Conservation (phyloP, 306 rosid species). For the Pueraria montana region DNA sequence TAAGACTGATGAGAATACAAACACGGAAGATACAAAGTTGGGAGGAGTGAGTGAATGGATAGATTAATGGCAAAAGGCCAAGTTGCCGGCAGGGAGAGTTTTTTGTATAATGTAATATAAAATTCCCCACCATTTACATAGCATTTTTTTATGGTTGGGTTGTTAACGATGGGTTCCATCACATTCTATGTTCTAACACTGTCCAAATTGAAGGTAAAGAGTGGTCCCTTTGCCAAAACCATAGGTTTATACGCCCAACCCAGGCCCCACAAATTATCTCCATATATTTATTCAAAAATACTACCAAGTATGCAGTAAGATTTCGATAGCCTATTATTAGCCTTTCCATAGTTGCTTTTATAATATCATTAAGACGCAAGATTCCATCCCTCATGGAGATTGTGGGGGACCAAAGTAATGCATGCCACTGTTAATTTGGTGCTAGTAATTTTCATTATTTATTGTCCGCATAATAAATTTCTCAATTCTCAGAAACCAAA, state of each 20-base stretch:
- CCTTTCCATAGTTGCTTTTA: conserved; percentile 11
- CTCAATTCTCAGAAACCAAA: not conserved
- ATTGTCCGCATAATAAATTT: not conserved
- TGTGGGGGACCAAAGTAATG: conserved; percentile 9
- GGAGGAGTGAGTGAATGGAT: not conserved
- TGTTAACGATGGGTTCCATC: conserved; percentile 52
- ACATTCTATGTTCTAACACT: conserved; percentile 32
- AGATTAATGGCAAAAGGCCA: conserved; percentile 25
- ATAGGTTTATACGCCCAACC: not conserved
- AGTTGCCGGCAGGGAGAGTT: conserved; percentile 51
- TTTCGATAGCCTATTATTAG: no score
- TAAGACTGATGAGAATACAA: not conserved
- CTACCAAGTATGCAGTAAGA: conserved; percentile 9
- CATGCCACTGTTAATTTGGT: no score
- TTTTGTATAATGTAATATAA: not conserved
- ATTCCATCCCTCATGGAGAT: conserved; percentile 17
- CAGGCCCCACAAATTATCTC: conserved; percentile 43
- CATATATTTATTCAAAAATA: not conserved
- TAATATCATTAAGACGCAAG: conserved; percentile 5
- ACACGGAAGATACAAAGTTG: not conserved
- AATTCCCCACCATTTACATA: conserved; percentile 32
- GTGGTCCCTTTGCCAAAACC: conserved; percentile 59
- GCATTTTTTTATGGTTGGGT: conserved; percentile 49
- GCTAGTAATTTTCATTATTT: not conserved
- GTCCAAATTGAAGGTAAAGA: conserved; percentile 48